Evolutionary conservation across 768 basidiomycete species (phyloP).

Genomic region (Leucocoprinus birnbaumii): DNA sequence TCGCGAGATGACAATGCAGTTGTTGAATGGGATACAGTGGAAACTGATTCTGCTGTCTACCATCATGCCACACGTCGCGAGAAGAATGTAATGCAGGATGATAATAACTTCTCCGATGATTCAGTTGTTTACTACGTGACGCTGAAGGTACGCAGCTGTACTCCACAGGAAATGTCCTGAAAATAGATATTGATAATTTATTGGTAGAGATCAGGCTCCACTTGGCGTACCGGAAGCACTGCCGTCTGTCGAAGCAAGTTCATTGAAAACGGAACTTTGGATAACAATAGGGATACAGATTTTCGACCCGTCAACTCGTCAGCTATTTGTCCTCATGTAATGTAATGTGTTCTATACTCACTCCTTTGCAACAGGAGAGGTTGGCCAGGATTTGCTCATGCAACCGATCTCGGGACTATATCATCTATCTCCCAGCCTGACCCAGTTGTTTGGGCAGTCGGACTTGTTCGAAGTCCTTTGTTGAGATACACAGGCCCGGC

Average conservation of each 20-base stretch:
- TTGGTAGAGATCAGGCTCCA: conserved; percentile 21
- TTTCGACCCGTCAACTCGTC: conserved; percentile 33
- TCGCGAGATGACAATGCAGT: conserved; percentile 24
- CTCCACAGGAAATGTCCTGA: neutral
- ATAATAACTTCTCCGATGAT: conserved; percentile 45
- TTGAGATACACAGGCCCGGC: conserved; percentile 26
- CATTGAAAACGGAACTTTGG: conserved; percentile 33
- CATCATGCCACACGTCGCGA: conserved; percentile 39
- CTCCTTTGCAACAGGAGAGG: conserved; percentile 9
- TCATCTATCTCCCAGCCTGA: conserved; percentile 16
- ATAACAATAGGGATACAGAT: conserved; percentile 34
- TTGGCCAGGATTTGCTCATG: conserved; percentile 48
- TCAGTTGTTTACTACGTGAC: conserved; percentile 45
- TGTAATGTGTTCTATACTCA: neutral
- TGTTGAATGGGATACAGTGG: conserved; percentile 42
- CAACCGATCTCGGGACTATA: conserved; percentile 42
- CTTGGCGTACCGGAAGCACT: conserved; percentile 42
- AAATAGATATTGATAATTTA: neutral
- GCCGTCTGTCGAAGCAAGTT: conserved; percentile 36
- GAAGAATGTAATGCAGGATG: conserved; percentile 33
- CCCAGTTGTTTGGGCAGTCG: conserved; percentile 23
- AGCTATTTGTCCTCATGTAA: neutral
- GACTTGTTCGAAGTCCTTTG: conserved; percentile 29
- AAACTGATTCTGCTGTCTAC: conserved; percentile 28
- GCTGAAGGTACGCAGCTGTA: conserved; percentile 19